Evolutionary conservation across 306 rosid genomes (phyloP), one percentile per base, ranked within the genome.

Genomic region (Corylus americana): DNA sequence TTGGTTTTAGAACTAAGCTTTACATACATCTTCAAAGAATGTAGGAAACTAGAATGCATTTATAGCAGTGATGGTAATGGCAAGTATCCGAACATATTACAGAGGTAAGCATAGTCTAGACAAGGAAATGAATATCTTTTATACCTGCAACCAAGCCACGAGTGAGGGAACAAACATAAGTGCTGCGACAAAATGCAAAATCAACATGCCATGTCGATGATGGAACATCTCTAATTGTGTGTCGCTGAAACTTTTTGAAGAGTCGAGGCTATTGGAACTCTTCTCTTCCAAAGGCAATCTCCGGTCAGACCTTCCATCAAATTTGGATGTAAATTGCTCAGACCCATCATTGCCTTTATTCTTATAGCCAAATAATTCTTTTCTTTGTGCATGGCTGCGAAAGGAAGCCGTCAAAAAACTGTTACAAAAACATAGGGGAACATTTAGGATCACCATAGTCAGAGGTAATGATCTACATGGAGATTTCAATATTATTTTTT

Each of bases 141-240:
- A 71, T 93, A 93, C 99, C 98, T 95, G 96, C 86, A 91, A 85
- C 96, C 98, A 95, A 91, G 98, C 92, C 20, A 85, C 92, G 47
- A 87, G 88, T 25, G 99, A 93, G 45, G 98, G 97, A 47, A 85
- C 90, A 93, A 95, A 95, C 99, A 95, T 95, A 74, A 89, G 74
- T 35, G 93, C 76, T 59, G 98, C 96, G 66, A 80, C 58, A 79
- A 91, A 88, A 89, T 93, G 97, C 89, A 93, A 86, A 64, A 90
- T 79, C 89, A 95, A 86, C 86, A 93, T 81, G 73, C 99, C 98
- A 80, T 95, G 98, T 79, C 89, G 77, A 72, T 95, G 97, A 87
- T 95, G 92, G 84, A 93, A 95, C 70, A 90, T 63, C 90, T 93
- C 98, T 62, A 95, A 71, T 51, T 95, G 99, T 75, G 96, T 78